phyloP scores from a whole-genome alignment of 208 protist genomes.

The Trypanosoma lewisi region DNA sequence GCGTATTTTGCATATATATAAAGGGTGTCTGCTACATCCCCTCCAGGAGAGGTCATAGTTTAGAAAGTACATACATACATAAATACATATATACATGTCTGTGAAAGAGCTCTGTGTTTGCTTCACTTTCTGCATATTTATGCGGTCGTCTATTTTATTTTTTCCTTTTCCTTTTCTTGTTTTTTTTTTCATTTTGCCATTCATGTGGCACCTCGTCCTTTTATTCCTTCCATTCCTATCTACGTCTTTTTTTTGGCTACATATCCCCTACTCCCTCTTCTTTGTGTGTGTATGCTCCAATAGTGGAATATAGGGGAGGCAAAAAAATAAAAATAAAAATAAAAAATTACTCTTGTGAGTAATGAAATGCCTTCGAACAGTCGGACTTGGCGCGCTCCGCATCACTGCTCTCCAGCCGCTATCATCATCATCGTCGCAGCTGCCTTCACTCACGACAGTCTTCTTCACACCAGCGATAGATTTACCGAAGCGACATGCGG shows the following conservation, averaged over 20 bases:
- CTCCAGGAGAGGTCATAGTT: no score
- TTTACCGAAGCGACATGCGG: background rate
- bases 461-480: background rate
- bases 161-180: background rate
- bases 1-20: no score
- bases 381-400: background rate
- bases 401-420: background rate
- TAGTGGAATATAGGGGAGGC: background rate
- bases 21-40: no score
- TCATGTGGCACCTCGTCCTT: background rate
- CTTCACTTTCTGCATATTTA: background rate
- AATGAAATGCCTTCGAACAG: slow-evolving; percentile 1
- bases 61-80: no score
- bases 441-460: background rate
- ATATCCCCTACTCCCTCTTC: no score
- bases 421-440: background rate
- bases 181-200: background rate
- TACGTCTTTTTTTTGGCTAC: no score
- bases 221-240: background rate
- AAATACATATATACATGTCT: no score
- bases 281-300: background rate
- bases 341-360: background rate
- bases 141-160: background rate
- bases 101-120: no score
- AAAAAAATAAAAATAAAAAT: background rate